Evolutionary conservation across 768 basidiomycete genomes (phyloP), one percentile per base, ranked within the genome.

Genomic region (Mycena sanguinolenta): DNA sequence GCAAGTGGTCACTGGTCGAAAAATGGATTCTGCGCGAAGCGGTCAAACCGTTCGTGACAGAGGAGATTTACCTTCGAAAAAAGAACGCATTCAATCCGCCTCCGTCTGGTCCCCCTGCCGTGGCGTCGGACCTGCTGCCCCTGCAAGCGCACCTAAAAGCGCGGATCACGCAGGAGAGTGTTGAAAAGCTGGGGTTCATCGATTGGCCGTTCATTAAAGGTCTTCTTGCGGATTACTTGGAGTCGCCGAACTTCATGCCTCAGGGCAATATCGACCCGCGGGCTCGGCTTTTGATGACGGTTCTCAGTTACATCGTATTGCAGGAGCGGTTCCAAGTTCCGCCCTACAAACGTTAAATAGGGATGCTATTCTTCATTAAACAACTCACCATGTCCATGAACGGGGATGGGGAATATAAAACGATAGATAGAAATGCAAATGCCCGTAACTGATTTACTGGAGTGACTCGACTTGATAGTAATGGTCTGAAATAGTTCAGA

Each of bases 1-100:
- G 60, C 0, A 61, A 67, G 17, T 75, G 74, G 74, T 28, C 21
- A 1, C 10, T 75, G 58, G 34, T 54, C 27, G 74, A 75, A 27
- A 73, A 75, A 44, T 74, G 73, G 73, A 72, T 74, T 34, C 49
- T 74, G 10, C 66, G 73, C 9, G 25, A 74, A 39, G 73, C 73
- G 6, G 73, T 70, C 3, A 57, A 67, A 21, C 73, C 73, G 6
- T 74, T 69, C 73, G 32, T 74, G 34, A 72, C 73, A 7, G 73
- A 74, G 5, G 73, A 74, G 28, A 42, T 74, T 16, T 74, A 69
- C 42, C 52, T 58, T 1, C 70, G 65, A 65, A 36, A 74, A 74
- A 39, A 44, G 66, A 0, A 9, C 49, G 9, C 28, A n/a, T n/a
- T n/a, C n/a, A n/a, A n/a, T n/a, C n/a, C n/a, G n/a, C n/a, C n/a